Evolutionary conservation across 1,284 basidiomycete genomes (phyloP), one percentile per base, ranked within the genome.

Genomic region (Mycena sp.): DNA sequence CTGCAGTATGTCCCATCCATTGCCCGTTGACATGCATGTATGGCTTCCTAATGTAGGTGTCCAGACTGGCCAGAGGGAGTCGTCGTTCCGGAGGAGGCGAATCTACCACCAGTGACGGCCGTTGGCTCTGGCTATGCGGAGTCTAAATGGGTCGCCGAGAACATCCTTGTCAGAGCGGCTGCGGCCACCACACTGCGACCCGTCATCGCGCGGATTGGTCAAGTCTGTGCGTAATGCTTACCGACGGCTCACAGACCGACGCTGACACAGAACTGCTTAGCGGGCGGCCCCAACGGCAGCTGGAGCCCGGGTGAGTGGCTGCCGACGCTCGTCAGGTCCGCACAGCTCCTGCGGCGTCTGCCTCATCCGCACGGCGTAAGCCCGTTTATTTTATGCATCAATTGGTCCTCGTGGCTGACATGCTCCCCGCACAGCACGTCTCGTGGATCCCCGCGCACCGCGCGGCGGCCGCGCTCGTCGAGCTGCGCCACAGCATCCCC

Each of bases 111-210:
- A n/a, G n/a, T n/a, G n/a, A n/a, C n/a, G n/a, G n/a, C n/a, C n/a
- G n/a, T n/a, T n/a, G n/a, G n/a, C n/a, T n/a, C n/a, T 37, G 79
- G 77, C 2, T 82, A 83, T 63, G 64, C 69, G 14, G 76, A 82
- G 64, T 76, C 77, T 29, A 84, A 84, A 72, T 83, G 80, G 75
- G 78, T 83, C 9, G 72, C 76, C 4, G 81, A 83, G 68, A 67
- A 72, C 28, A 76, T 84, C 21, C 66, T 81, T 19, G 45, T 59
- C 7, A 51, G 56, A 0, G 75, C 74, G 2, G 67, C 69, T 0
- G 59, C 70, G 21, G n/a, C 38, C 2, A 72, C 74, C 2, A 25
- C 60, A 0, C 62, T 81, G 19, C 46, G 62, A 16, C 62, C 71
- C 0, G 64, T 73, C 16, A 69, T 77, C 12, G 62, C 80, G 45